phyloP scores from a whole-genome alignment of 1,139 yeast genomes.

The Kurtzmaniella natalensis region DNA sequence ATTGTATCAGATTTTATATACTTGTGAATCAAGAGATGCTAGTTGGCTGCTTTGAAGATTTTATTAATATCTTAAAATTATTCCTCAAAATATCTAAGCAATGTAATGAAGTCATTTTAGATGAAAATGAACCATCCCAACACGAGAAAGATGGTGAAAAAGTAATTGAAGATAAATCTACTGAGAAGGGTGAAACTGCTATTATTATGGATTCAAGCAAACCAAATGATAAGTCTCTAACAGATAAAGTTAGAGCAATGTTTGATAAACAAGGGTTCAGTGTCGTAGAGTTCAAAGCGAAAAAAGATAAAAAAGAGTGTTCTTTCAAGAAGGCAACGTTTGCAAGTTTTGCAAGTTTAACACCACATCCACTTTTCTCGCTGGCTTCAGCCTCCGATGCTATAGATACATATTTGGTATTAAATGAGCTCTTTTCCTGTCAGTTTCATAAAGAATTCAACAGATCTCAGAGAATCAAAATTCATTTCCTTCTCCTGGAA shows the following conservation, averaged over 20 bases:
- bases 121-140: not conserved
- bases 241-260: too few species aligned
- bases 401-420: constrained; percentile 1
- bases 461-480: not conserved
- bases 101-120: not conserved
- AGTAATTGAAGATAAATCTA: too few species aligned
- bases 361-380: too few species aligned
- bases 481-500: not conserved
- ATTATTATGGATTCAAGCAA: too few species aligned
- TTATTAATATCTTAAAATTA: not conserved
- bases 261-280: too few species aligned
- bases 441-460: not conserved
- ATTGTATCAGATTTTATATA: not conserved
- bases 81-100: too few species aligned
- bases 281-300: too few species aligned
- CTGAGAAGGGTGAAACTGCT: too few species aligned
- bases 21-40: not conserved
- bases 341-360: too few species aligned
- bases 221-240: too few species aligned
- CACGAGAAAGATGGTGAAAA: not conserved
- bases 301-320: too few species aligned
- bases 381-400: constrained; percentile 1
- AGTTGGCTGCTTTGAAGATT: not conserved
- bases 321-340: too few species aligned
- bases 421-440: not conserved